phyloP scores from a whole-genome alignment of 1,284 basidiomycete genomes.

The Boletus mariae region DNA sequence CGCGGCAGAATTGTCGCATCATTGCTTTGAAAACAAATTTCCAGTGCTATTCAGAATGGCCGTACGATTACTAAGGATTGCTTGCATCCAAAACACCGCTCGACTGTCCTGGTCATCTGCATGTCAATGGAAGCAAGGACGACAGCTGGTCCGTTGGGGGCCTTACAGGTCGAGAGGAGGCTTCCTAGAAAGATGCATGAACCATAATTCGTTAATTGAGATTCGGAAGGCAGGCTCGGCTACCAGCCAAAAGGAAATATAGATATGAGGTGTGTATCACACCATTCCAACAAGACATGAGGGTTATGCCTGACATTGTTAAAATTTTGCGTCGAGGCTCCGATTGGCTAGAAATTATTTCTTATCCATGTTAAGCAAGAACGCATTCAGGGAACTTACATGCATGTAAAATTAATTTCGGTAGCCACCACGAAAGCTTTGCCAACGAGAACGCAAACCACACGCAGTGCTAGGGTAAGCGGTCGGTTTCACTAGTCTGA shows the following conservation, averaged over 20 bases:
- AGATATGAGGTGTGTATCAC: neutral
- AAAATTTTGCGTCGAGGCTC: neutral
- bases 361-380: neutral
- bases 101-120: neutral
- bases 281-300: neutral
- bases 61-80: neutral
- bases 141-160: neutral
- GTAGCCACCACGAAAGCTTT: neutral
- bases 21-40: neutral
- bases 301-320: neutral
- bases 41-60: neutral
- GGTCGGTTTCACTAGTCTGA: no score
- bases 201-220: neutral
- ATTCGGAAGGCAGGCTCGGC: neutral
- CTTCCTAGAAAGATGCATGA: neutral
- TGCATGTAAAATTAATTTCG: no score
- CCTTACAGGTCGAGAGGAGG: neutral
- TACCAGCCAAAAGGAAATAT: neutral
- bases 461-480: neutral
- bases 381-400: no score
- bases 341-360: neutral
- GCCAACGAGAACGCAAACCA: neutral
- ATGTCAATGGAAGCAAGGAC: neutral
- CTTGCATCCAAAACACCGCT: neutral
- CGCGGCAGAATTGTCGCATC: neutral